Evolutionary conservation across 768 basidiomycete species (phyloP).

Genomic region (Trametes punicea): DNA sequence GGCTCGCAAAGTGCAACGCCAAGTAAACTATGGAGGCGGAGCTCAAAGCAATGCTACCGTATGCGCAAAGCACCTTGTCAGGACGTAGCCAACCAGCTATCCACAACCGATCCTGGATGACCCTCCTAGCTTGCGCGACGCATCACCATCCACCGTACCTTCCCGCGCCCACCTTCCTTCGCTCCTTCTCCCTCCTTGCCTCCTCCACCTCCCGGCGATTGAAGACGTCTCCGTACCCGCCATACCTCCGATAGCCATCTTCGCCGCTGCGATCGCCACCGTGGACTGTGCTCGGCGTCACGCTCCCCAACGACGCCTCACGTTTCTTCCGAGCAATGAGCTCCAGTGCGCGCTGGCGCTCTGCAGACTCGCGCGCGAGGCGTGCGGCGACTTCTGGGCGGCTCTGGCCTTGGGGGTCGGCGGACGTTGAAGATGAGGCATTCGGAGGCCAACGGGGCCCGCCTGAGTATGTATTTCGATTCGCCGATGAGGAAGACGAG

Average conservation of each 20-base stretch:
- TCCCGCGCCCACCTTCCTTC: no score
- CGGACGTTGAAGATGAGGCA: no score
- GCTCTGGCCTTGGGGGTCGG: slow-evolving; percentile 23
- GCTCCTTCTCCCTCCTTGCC: slow-evolving; percentile 50
- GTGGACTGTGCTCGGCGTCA: slow-evolving; percentile 68
- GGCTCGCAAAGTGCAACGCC: no score
- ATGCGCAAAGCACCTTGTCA: no score
- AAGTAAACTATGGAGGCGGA: no score
- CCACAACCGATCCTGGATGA: no score
- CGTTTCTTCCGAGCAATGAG: slow-evolving; percentile 65
- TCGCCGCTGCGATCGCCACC: slow-evolving; percentile 32
- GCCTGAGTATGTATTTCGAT: neutral
- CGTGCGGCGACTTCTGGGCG: slow-evolving; percentile 52
- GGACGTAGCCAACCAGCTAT: no score
- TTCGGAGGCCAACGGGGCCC: slow-evolving; percentile 1
- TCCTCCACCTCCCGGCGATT: slow-evolving; percentile 71
- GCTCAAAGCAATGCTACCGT: no score
- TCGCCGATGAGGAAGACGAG: slow-evolving; percentile 18
- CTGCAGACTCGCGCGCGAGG: slow-evolving; percentile 67
- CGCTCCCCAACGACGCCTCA: slow-evolving; percentile 55
- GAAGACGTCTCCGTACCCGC: slow-evolving; percentile 60
- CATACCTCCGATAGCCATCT: neutral
- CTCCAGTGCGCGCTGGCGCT: slow-evolving; percentile 71
- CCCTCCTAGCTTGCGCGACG: no score
- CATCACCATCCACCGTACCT: no score